Conservation (phyloP, 345 rosid species). For the Eutrema japonicum region DNA sequence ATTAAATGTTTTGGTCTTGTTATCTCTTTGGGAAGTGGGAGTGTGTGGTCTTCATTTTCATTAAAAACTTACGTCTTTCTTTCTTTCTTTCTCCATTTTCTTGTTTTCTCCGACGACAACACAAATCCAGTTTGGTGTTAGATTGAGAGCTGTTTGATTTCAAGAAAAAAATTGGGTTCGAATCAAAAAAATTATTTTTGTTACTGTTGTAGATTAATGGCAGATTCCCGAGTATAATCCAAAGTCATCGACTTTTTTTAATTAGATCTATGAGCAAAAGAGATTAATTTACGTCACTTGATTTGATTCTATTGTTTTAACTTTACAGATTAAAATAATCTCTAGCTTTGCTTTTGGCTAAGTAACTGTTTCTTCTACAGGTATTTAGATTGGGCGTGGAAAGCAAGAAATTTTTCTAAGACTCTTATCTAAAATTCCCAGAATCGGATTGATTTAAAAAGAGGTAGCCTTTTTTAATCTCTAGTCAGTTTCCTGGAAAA, state of each 20-base stretch:
- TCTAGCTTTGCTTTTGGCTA: slow-evolving; percentile 24
- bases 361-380: slow-evolving; percentile 21
- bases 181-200: neutral
- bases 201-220: slow-evolving; percentile 17
- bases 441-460: slow-evolving; percentile 40
- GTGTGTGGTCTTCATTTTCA: slow-evolving; percentile 32
- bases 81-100: slow-evolving; percentile 3
- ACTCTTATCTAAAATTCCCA: slow-evolving; percentile 28
- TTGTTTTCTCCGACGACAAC: neutral
- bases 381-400: slow-evolving; percentile 12
- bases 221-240: slow-evolving; percentile 33
- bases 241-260: slow-evolving; percentile 15
- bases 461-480: slow-evolving; percentile 16
- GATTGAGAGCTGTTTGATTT: slow-evolving; percentile 1
- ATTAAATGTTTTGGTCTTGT: slow-evolving; percentile 22
- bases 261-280: slow-evolving; percentile 34
- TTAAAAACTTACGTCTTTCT: slow-evolving; percentile 8
- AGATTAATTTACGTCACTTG: slow-evolving; percentile 35
- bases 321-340: slow-evolving; percentile 38
- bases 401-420: slow-evolving; percentile 17
- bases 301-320: slow-evolving; percentile 32
- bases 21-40: slow-evolving; percentile 40
- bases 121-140: slow-evolving; percentile 4
- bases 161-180: neutral
- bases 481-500: slow-evolving; percentile 8